Percentiles rank a stretch among this genome's conserved stretches.
These are phyloP conservation scores for Tubosaeta sp. DNA, from an alignment of 768 basidiomycete genomes.

Conservation along the genomic window DNA sequence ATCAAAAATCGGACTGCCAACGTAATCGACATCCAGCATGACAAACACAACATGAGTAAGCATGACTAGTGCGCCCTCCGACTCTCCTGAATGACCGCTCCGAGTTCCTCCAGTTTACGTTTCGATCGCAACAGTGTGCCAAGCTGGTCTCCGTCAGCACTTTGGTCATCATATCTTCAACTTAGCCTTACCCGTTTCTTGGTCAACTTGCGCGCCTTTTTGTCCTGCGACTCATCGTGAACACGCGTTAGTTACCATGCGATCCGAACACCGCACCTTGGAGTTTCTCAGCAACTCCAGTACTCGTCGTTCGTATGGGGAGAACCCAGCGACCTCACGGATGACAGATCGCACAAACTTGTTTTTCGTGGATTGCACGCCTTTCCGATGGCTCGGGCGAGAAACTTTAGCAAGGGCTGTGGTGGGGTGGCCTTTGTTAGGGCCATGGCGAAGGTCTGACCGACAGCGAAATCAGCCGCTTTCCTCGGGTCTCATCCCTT, in stretches of 20 bases:
- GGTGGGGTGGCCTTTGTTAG: constrained; percentile 86
- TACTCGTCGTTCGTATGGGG: constrained; percentile 95
- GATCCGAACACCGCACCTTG: constrained; percentile 54
- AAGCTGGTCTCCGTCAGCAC: constrained; percentile 47
- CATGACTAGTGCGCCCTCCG: constrained; percentile 58
- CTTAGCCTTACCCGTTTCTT: constrained; percentile 89
- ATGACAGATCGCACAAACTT: constrained; percentile 91
- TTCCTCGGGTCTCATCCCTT: neutral
- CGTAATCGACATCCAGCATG: constrained; percentile 16
- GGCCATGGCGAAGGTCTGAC: constrained; percentile 78
- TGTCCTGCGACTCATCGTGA: constrained; percentile 57
- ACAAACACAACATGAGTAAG: neutral
- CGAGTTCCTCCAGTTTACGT: constrained; percentile 97
- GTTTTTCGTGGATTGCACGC: constrained; percentile 82
- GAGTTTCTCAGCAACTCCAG: constrained; percentile 98
- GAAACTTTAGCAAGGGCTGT: constrained; percentile 71
- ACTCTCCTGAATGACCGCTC: constrained; percentile 88
- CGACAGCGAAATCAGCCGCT: constrained; percentile 7
- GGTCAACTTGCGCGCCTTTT: constrained; percentile 98
- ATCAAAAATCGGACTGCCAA: constrained; percentile 20
- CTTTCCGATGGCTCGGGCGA: constrained; percentile 90
- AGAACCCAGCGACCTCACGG: constrained; percentile 96
- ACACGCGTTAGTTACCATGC: neutral
- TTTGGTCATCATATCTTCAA: neutral
- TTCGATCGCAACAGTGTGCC: constrained; percentile 98